Evolutionary conservation across 177 flowering plant genomes (phyloP).

Genomic region (Vitis hybrid): DNA sequence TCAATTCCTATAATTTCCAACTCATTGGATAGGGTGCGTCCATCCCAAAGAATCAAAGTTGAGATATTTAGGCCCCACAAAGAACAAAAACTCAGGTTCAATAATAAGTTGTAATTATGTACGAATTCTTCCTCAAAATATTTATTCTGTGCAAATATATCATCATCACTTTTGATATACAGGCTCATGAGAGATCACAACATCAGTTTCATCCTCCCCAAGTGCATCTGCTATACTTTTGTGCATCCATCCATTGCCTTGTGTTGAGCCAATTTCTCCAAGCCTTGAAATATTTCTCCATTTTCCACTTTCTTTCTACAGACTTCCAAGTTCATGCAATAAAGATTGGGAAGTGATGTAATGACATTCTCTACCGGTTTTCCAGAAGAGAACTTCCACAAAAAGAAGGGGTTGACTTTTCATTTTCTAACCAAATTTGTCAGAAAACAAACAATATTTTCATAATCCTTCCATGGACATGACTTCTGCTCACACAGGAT

Average conservation of each 20-base stretch:
- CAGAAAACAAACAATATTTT: conserved; percentile 65
- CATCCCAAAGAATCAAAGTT: conserved; percentile 25
- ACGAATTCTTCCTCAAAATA: too few species aligned
- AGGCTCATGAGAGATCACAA: conserved; percentile 34
- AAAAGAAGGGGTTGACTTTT: conserved; percentile 86
- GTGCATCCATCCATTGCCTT: conserved; percentile 30
- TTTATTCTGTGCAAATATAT: too few species aligned
- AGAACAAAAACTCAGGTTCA: background rate
- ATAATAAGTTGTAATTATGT: too few species aligned
- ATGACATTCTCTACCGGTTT: conserved; percentile 82
- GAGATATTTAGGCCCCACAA: too few species aligned
- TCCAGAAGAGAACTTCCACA: conserved; percentile 89
- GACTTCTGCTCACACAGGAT: conserved; percentile 85
- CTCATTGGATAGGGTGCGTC: conserved; percentile 6
- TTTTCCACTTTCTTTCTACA: conserved; percentile 42
- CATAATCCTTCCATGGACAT: conserved; percentile 59
- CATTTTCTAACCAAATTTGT: conserved; percentile 71
- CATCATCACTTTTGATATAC: conserved; percentile 39
- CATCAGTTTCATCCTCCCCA: conserved; percentile 95
- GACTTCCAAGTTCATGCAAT: conserved; percentile 53
- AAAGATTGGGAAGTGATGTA: conserved; percentile 68
- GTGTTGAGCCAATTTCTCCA: conserved; percentile 41
- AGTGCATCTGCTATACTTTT: conserved; percentile 90
- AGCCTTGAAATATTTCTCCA: conserved; percentile 33
- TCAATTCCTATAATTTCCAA: conserved; percentile 13